Percentiles rank a stretch among this genome's conserved stretches.
Evolutionary conservation across 257 asterid genomes (phyloP).

Genomic region (Cruciata laevipes): DNA sequence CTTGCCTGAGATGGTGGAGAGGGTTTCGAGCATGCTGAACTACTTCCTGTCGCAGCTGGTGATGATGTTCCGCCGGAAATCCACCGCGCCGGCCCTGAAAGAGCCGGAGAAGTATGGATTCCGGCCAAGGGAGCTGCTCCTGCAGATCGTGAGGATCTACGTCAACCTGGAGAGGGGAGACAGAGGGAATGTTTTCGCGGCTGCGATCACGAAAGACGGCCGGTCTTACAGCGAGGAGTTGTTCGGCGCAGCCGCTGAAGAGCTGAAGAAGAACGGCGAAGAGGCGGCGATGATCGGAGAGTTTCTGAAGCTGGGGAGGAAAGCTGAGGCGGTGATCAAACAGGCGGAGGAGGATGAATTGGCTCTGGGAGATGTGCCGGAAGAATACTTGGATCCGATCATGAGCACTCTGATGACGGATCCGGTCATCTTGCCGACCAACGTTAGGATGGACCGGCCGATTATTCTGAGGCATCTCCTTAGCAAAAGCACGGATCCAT

Average conservation of each 20-base stretch:
- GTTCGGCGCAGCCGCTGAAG: constrained; percentile 80
- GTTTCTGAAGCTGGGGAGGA: constrained; percentile 30
- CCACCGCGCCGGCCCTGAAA: constrained; percentile 73
- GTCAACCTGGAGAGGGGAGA: constrained; percentile 86
- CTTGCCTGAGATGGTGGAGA: constrained; percentile 96
- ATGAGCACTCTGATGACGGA: constrained; percentile 95
- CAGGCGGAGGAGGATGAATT: constrained; percentile 88
- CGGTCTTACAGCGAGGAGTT: constrained; percentile 91
- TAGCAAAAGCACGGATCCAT: constrained; percentile 81
- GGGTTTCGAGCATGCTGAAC: constrained; percentile 98
- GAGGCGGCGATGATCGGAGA: constrained; percentile 59
- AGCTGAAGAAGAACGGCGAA: constrained; percentile 70
- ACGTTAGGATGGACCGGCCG: constrained; percentile 64
- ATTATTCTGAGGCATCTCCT: constrained; percentile 93
- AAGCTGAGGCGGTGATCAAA: constrained; percentile 66
- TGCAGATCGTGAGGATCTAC: constrained; percentile 76
- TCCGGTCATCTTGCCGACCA: constrained; percentile 89
- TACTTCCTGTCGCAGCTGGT: constrained; percentile 86
- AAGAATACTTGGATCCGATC: constrained; percentile 94
- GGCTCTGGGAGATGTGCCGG: constrained; percentile 95
- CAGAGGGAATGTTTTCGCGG: constrained; percentile 54
- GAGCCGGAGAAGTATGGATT: constrained; percentile 97
- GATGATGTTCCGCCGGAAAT: constrained; percentile 61
- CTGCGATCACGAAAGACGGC: constrained; percentile 83
- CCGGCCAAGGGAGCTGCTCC: constrained; percentile 72